Evolutionary conservation across 129 eudicot species (phyloP).

Genomic region (Erigeron canadensis): DNA sequence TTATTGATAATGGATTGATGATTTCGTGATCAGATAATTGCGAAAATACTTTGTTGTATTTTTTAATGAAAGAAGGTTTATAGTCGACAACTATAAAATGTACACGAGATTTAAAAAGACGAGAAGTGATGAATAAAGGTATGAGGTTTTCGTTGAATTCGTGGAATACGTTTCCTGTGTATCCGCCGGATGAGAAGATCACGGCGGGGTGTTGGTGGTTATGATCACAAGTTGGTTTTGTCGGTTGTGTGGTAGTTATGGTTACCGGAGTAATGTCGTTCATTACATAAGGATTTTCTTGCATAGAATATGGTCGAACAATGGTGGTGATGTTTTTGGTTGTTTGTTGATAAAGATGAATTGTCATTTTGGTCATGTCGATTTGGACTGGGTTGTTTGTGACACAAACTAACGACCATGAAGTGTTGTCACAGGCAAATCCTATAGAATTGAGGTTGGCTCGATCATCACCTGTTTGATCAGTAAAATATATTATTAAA

Average conservation of each 20-base stretch:
- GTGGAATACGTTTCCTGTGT: slow-evolving; percentile 33
- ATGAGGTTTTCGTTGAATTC: slow-evolving; percentile 31
- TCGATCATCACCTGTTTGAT: slow-evolving; percentile 34
- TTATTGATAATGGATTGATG: slow-evolving; percentile 22
- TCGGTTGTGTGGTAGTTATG: slow-evolving; percentile 11
- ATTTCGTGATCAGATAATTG: slow-evolving; percentile 28
- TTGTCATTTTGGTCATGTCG: slow-evolving; percentile 17
- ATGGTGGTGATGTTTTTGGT: slow-evolving; percentile 19
- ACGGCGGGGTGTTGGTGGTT: slow-evolving; percentile 26
- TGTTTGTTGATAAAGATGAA: slow-evolving; percentile 19
- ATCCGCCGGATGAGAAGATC: slow-evolving; percentile 31
- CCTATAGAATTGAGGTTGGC: slow-evolving; percentile 17
- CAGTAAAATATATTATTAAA: no score
- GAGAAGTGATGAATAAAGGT: slow-evolving; percentile 28
- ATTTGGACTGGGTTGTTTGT: slow-evolving; percentile 23
- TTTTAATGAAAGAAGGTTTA: slow-evolving; percentile 28
- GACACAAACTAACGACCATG: slow-evolving; percentile 27
- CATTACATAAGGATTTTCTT: slow-evolving; percentile 25
- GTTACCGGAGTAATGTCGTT: slow-evolving; percentile 26
- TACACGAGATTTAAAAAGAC: slow-evolving; percentile 23
- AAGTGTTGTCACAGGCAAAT: slow-evolving; percentile 24
- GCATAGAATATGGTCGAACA: slow-evolving; percentile 31
- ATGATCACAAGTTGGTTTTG: slow-evolving; percentile 20
- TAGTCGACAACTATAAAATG: slow-evolving; percentile 28
- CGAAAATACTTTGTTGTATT: slow-evolving; percentile 26